These are phyloP conservation scores for Magnaporthiopsis incrustans DNA, from an alignment of 2,329 filamentous ascomycete species.

Conservation along the genomic window DNA sequence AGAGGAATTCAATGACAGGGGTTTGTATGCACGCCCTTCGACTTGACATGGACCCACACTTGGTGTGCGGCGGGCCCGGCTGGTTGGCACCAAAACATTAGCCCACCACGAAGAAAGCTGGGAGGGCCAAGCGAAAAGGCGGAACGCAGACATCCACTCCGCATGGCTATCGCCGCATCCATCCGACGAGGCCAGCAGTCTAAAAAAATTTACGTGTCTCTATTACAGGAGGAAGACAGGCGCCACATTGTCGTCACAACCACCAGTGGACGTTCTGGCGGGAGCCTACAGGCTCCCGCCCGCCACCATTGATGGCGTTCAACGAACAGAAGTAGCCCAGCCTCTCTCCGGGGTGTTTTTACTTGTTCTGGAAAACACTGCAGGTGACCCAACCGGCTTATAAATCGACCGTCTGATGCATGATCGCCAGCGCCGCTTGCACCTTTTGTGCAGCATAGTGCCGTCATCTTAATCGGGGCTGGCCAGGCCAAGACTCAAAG, in stretches of 20 bases:
- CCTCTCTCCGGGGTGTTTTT: not conserved
- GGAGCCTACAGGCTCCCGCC: not conserved
- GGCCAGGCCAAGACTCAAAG: no score
- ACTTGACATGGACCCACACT: conserved; percentile 7
- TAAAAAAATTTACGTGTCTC: not conserved
- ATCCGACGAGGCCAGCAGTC: no score
- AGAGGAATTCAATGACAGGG: not conserved
- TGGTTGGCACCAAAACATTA: not conserved
- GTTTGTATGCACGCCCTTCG: conserved; percentile 3
- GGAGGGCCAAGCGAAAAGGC: not conserved
- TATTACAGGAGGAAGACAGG: not conserved
- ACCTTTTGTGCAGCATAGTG: no score
- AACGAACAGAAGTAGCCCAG: not conserved
- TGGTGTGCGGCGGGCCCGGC: no score
- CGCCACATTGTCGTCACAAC: no score
- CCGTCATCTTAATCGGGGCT: no score
- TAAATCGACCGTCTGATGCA: not conserved
- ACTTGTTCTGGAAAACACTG: no score
- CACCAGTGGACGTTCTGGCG: no score
- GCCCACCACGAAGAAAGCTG: not conserved
- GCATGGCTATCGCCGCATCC: not conserved
- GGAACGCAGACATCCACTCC: not conserved
- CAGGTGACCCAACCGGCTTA: not conserved
- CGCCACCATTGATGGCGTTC: no score
- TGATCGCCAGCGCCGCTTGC: no score